Evolutionary conservation across 768 basidiomycete species (phyloP).

Genomic region (Lactarius sp.): DNA sequence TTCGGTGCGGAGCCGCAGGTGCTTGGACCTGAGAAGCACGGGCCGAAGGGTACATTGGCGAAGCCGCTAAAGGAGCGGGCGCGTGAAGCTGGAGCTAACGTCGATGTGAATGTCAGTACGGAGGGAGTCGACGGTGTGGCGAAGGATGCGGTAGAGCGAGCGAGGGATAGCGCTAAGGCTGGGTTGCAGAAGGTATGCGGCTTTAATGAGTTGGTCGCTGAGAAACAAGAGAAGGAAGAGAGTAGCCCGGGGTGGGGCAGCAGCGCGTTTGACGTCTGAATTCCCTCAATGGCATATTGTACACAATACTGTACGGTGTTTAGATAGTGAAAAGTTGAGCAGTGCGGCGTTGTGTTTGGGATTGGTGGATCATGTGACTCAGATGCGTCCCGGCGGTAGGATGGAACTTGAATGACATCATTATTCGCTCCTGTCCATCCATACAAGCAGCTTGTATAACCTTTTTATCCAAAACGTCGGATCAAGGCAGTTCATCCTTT

Average conservation of each 20-base stretch:
- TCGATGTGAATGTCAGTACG: constrained; percentile 29
- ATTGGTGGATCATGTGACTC: too few species aligned
- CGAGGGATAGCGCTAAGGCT: constrained; percentile 30
- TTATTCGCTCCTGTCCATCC: too few species aligned
- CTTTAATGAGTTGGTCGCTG: constrained; percentile 33
- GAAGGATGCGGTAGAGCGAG: constrained; percentile 30
- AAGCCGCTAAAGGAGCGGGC: constrained; percentile 37
- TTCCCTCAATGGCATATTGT: neutral
- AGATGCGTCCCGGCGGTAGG: too few species aligned
- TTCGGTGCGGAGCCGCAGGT: constrained; percentile 75
- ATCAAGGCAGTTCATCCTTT: too few species aligned
- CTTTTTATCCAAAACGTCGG: too few species aligned
- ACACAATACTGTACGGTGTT: neutral
- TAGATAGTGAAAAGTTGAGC: neutral
- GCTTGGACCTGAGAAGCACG: constrained; percentile 59
- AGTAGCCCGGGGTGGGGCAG: constrained; percentile 35
- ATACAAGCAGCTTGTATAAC: too few species aligned
- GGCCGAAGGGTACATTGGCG: constrained; percentile 54
- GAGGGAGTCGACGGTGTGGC: constrained; percentile 25
- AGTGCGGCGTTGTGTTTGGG: neutral
- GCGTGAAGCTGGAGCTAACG: constrained; percentile 28
- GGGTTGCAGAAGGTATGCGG: constrained; percentile 29
- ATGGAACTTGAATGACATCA: too few species aligned
- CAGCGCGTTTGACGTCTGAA: constrained; percentile 34
- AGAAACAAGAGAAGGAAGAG: constrained; percentile 34